Percentiles rank a stretch among this genome's conserved stretches.
Conservation (phyloP, 129 eudicot genomes). For the Oenanthe sinensis region DNA sequence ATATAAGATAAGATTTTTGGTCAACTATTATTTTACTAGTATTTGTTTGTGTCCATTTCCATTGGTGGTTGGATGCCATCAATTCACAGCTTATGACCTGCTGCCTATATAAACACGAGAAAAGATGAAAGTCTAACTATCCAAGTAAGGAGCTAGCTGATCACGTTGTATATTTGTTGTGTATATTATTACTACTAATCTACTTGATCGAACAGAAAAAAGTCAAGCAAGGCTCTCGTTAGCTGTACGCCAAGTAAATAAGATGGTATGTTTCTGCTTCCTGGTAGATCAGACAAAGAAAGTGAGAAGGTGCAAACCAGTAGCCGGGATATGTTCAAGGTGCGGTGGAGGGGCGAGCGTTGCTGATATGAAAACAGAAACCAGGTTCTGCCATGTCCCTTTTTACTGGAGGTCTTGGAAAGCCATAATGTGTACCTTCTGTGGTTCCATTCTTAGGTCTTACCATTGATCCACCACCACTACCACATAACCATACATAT, state of each 20-base stretch:
- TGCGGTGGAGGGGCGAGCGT: conserved; percentile 79
- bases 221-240: not conserved
- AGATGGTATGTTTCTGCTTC: conserved; percentile 1
- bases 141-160: not conserved
- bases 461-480: not conserved
- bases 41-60: not conserved
- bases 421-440: conserved; percentile 47
- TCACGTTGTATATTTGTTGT: not conserved
- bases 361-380: conserved; percentile 69
- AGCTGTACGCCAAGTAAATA: not conserved
- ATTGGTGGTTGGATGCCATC: conserved; percentile 3
- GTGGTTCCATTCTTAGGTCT: conserved; percentile 61
- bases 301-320: conserved; percentile 57
- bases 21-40: not conserved
- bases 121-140: not conserved
- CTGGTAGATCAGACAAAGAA: conserved; percentile 57
- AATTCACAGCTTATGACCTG: not conserved
- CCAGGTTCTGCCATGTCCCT: conserved; percentile 77
- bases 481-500: not conserved
- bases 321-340: conserved; percentile 73
- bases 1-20: not conserved
- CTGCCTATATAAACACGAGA: not conserved
- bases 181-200: not conserved
- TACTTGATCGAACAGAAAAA: too few species aligned
- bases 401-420: conserved; percentile 68